Evolutionary conservation across 225 moss, liverwort and hornwort species (phyloP).

Genomic region (Straminergon stramineum): DNA sequence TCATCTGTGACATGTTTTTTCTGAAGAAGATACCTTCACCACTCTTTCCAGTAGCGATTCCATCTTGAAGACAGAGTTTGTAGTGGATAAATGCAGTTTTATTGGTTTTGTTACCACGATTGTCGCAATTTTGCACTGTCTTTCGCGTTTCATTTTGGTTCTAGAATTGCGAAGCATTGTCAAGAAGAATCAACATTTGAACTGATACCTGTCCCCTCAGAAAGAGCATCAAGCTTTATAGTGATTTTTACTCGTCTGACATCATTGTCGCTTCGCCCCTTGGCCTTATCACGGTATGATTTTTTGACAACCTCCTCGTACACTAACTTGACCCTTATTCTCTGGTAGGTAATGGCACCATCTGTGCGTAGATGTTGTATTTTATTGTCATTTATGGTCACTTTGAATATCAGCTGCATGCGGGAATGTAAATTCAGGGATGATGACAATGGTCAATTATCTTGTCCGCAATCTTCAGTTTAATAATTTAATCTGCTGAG

Average conservation of each 20-base stretch:
- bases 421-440: background rate
- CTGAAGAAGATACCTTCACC: background rate
- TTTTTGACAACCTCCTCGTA: background rate
- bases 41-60: background rate
- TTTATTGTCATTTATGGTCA: background rate
- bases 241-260: conserved; percentile 84
- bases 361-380: background rate
- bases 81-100: background rate
- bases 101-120: background rate
- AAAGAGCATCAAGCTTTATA: conserved; percentile 91
- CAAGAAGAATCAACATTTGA: background rate
- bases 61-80: background rate
- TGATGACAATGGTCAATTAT: background rate
- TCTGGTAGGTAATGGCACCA: background rate
- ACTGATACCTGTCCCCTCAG: conserved; percentile 12
- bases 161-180: background rate
- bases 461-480: background rate
- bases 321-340: background rate
- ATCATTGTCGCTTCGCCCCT: conserved; percentile 86
- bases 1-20: background rate
- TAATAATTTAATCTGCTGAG: background rate
- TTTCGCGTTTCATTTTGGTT: background rate
- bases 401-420: background rate
- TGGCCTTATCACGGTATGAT: conserved; percentile 71
- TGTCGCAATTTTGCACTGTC: background rate